Conservation (phyloP, 345 rosid genomes). For the Kernera saxatilis region DNA sequence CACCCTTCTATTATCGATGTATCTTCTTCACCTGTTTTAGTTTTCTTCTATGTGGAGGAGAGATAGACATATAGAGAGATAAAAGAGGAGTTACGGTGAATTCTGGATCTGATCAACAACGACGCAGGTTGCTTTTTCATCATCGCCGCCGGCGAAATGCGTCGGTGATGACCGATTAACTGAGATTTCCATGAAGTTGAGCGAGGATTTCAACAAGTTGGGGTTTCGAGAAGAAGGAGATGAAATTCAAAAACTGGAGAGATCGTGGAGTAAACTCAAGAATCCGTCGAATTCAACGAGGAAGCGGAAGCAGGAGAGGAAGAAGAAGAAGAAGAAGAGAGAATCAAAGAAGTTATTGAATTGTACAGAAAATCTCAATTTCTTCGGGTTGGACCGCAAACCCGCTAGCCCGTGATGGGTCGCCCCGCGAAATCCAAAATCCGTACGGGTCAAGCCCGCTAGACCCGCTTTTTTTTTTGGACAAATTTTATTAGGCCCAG, state of each 20-base stretch:
- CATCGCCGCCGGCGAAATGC: slow-evolving; percentile 14
- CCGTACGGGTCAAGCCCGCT: too few relatives aligned
- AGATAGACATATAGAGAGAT: too few relatives aligned
- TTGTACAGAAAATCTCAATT: too few relatives aligned
- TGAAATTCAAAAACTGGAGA: slow-evolving; percentile 9
- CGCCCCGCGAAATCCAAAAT: too few relatives aligned
- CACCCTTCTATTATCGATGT: not conserved
- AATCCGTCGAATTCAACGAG: slow-evolving; percentile 20
- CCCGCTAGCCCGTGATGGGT: too few relatives aligned
- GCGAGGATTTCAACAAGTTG: slow-evolving; percentile 23
- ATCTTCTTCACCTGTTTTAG: too few relatives aligned
- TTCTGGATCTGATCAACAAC: not conserved
- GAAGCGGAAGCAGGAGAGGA: not conserved
- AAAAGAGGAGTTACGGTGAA: not conserved
- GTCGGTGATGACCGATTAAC: not conserved
- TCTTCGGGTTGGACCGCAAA: too few relatives aligned
- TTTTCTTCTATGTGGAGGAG: not conserved
- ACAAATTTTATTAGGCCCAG: too few relatives aligned
- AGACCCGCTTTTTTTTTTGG: too few relatives aligned
- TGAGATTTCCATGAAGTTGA: slow-evolving; percentile 13
- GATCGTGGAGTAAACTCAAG: slow-evolving; percentile 31
- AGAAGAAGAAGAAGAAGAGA: slow-evolving; percentile 11
- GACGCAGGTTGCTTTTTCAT: slow-evolving; percentile 22
- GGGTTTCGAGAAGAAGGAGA: not conserved
- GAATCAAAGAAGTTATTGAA: too few relatives aligned